phyloP scores from a whole-genome alignment of 441 rosid species.

The Lagerstroemia fauriei region DNA sequence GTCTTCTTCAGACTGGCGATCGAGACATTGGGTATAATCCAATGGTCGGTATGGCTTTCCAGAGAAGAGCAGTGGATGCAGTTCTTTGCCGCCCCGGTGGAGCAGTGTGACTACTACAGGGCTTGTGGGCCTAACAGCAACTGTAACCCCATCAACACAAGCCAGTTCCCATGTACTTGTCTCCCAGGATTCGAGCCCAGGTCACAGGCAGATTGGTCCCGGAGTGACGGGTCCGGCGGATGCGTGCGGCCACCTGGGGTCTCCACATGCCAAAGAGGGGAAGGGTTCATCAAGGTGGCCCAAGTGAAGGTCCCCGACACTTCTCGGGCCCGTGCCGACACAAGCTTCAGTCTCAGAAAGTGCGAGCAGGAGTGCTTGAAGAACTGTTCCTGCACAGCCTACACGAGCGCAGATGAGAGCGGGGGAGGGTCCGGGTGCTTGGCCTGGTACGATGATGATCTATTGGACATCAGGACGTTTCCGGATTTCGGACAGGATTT shows the following conservation, averaged over 20 bases:
- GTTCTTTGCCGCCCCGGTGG: constrained; percentile 52
- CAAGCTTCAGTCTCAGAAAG: constrained; percentile 47
- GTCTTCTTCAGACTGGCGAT: constrained; percentile 32
- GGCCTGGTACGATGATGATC: constrained; percentile 50
- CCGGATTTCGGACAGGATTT: constrained; percentile 48
- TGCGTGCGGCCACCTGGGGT: constrained; percentile 40
- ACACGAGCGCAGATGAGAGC: constrained; percentile 47
- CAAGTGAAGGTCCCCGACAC: constrained; percentile 61
- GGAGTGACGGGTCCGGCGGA: constrained; percentile 55
- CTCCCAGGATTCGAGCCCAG: constrained; percentile 66
- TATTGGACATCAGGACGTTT: constrained; percentile 52
- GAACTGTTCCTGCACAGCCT: constrained; percentile 67
- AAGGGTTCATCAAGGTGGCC: constrained; percentile 60
- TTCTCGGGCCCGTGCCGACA: constrained; percentile 38
- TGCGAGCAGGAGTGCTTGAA: constrained; percentile 53
- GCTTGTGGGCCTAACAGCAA: constrained; percentile 59
- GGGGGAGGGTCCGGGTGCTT: constrained; percentile 56
- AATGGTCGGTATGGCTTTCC: constrained; percentile 48
- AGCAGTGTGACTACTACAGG: constrained; percentile 39
- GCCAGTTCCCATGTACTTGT: constrained; percentile 51
- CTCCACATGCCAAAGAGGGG: constrained; percentile 48
- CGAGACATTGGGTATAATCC: constrained; percentile 20
- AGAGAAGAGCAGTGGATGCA: constrained; percentile 42
- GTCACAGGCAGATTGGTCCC: constrained; percentile 43
- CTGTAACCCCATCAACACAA: constrained; percentile 45